phyloP scores from a whole-genome alignment of 2,329 filamentous ascomycete species.

The Epichloe sylvatica region DNA sequence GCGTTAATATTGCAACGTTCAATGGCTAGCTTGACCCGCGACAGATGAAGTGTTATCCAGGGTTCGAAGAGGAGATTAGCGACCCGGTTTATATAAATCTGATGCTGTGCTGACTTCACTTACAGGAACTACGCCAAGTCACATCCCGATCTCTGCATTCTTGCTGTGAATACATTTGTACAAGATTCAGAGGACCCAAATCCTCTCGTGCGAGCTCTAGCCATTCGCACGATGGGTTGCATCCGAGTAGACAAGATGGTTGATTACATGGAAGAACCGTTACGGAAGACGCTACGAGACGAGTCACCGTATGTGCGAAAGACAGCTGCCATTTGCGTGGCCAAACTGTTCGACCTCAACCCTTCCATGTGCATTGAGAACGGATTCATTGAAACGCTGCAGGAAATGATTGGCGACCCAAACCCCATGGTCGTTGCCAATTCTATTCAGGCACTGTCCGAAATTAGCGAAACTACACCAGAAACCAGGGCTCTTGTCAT shows the following conservation, averaged over 20 bases:
- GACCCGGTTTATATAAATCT: neutral
- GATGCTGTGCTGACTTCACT: slow-evolving; percentile 1
- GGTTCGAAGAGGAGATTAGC: neutral
- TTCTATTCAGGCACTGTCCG: slow-evolving; percentile 81
- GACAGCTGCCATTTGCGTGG: slow-evolving; percentile 93
- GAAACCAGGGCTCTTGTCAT: slow-evolving; percentile 80
- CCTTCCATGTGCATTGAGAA: slow-evolving; percentile 89
- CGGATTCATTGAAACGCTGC: slow-evolving; percentile 82
- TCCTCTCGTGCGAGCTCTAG: slow-evolving; percentile 82
- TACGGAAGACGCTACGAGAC: slow-evolving; percentile 89
- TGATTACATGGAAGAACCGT: slow-evolving; percentile 97
- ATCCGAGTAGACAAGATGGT: slow-evolving; percentile 99
- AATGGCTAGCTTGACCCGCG: neutral
- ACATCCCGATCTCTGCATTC: slow-evolving; percentile 93
- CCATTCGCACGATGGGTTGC: slow-evolving; percentile 96
- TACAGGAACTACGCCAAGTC: slow-evolving; percentile 97
- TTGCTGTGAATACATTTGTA: slow-evolving; percentile 97
- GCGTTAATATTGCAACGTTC: neutral
- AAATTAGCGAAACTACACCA: slow-evolving; percentile 80
- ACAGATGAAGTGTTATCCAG: too few relatives aligned
- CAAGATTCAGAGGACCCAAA: slow-evolving; percentile 99
- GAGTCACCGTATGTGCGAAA: slow-evolving; percentile 98
- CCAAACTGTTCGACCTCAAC: slow-evolving; percentile 93
- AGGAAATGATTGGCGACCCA: slow-evolving; percentile 91
- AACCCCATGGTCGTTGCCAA: slow-evolving; percentile 99